Evolutionary conservation across 2,329 filamentous ascomycete species (phyloP).

Genomic region (Aspergillus ibericus): DNA sequence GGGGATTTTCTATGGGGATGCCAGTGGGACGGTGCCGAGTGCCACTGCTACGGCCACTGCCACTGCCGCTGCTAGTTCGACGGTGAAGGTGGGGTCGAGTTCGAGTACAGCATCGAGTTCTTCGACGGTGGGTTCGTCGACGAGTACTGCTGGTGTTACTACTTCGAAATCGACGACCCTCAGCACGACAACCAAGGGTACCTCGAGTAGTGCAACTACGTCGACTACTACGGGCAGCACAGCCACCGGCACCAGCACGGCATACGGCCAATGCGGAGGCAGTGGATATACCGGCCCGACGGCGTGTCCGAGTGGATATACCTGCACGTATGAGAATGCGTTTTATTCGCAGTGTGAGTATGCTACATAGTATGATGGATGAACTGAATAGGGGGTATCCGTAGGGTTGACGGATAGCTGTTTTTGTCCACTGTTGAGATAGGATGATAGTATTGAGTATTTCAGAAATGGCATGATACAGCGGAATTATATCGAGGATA

Average conservation of each 20-base stretch:
- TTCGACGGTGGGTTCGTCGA: not conserved
- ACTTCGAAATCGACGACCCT: slow-evolving; percentile 14
- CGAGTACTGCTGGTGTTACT: not conserved
- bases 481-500: too few relatives aligned
- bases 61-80: slow-evolving; percentile 16
- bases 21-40: slow-evolving; percentile 23
- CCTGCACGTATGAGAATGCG: slow-evolving; percentile 13
- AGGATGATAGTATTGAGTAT: too few relatives aligned
- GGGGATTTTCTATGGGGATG: slow-evolving; percentile 33
- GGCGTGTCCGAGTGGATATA: slow-evolving; percentile 18
- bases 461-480: too few relatives aligned
- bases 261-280: slow-evolving; percentile 23
- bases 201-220: not conserved
- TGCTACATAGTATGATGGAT: too few relatives aligned
- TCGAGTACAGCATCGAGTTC: not conserved
- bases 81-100: slow-evolving; percentile 4
- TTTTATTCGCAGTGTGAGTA: slow-evolving; percentile 22
- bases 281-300: slow-evolving; percentile 19
- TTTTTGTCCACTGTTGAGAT: too few relatives aligned
- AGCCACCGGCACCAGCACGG: slow-evolving; percentile 5
- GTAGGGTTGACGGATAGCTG: too few relatives aligned
- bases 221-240: slow-evolving; percentile 10
- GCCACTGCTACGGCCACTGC: slow-evolving; percentile 20
- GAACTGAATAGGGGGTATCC: too few relatives aligned
- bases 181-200: slow-evolving; percentile 4